Conservation (phyloP, 805 yeast species). For the Barnettozyma populi region DNA sequence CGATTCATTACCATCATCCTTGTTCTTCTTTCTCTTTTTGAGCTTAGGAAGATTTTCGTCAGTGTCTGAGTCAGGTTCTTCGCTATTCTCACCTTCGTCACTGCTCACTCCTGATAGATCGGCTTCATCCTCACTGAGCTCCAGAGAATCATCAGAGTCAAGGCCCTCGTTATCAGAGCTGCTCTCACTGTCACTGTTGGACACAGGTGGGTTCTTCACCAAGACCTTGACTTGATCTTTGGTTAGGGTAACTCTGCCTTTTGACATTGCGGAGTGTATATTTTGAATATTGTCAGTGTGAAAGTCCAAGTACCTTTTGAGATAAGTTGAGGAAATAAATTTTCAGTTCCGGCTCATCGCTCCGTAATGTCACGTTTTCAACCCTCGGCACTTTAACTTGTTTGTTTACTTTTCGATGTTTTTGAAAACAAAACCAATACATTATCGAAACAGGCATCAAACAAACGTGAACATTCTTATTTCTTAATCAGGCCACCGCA, state of each 20-base stretch:
- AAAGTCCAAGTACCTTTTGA: background rate
- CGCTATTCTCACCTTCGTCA: conserved; percentile 13
- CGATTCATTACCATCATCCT: conserved; percentile 65
- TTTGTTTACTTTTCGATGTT: conserved; percentile 3
- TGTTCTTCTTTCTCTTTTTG: conserved; percentile 49
- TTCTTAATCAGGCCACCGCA: background rate
- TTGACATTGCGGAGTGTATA: conserved; percentile 2
- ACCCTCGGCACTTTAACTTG: background rate
- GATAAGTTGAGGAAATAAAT: background rate
- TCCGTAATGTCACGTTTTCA: background rate
- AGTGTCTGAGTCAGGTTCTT: conserved; percentile 25
- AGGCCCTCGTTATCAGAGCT: conserved; percentile 9
- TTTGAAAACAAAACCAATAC: background rate
- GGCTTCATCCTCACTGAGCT: conserved; percentile 8
- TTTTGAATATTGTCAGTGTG: background rate
- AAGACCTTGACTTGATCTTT: conserved; percentile 6
- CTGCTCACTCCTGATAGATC: conserved; percentile 8
- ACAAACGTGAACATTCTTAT: background rate
- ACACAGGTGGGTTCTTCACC: conserved; percentile 4
- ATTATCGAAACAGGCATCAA: background rate
- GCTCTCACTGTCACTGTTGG: conserved; percentile 7
- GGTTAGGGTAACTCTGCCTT: conserved; percentile 5
- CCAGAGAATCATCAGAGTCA: conserved; percentile 12
- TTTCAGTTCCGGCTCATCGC: conserved; percentile 9
- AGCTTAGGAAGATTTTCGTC: conserved; percentile 40